Evolutionary conservation across 78 protist species (phyloP), one percentile per base, ranked within the genome.

Genomic region (Mastigamoeba balamuthi): DNA sequence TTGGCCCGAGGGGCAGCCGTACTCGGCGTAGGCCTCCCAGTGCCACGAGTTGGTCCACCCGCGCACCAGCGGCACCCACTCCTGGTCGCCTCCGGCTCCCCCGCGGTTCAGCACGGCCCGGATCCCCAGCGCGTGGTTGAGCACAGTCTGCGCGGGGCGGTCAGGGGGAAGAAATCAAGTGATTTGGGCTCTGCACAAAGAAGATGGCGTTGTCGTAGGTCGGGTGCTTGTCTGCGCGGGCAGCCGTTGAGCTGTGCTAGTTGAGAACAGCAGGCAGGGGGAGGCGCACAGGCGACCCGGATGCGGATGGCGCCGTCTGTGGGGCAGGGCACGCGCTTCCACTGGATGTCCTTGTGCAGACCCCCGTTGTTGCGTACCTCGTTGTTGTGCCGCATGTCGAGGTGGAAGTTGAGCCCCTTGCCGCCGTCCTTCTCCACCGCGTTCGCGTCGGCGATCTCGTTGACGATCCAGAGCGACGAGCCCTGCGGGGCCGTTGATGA

Each of bases 401-500:
- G 36, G 10, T 66, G 70, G 37, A 66, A 66, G 70, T 66, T 66
- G 30, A 66, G 10, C 65, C 70, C 70, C 37, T 66, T 10, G n/a
- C n/a, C n/a, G n/a, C 70, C 70, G 36, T 66, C 10, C 36, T 66
- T 9, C 9, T 10, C 70, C 65, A 66, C 70, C 25, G 70, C 70
- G 36, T 66, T 66, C 29, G 10, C 70, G 37, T 66, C 70, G 29
- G 70, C 70, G 70, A 66, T 66, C 10, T 66, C 70, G 70, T 66
- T 66, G 25, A 66, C 70, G 10, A 66, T 66, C 70, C 70, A 66
- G n/a, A 66, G 10, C 29, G 37, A 66, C 25, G 37, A 66, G n/a
- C n/a, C n/a, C 36, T 66, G 70, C 10, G 9, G 70, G n/a, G 9
- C 70, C 70, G 36, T 28, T 66, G 9, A 66, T 29, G 10, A 66